Evolutionary conservation across 1,284 basidiomycete species (phyloP).

Genomic region (Leucoagaricus sp.): DNA sequence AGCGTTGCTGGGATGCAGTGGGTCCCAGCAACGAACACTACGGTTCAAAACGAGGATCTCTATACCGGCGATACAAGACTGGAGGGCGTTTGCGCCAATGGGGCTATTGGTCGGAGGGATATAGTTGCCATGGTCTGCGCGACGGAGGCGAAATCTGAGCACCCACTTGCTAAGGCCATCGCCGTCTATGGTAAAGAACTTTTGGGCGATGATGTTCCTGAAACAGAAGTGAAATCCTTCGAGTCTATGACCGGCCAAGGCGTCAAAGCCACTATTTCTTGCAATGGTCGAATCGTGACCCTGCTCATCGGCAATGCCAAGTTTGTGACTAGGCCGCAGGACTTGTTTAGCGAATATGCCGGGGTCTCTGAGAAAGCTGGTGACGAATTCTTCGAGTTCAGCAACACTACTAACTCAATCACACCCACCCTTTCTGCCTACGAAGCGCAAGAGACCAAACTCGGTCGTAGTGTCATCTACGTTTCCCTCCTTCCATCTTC

Average conservation of each 20-base stretch:
- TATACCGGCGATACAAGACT: conserved; percentile 46
- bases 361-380: background rate
- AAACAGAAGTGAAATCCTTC: conserved; percentile 63
- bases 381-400: conserved; percentile 7
- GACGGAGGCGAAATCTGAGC: conserved; percentile 91
- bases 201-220: conserved; percentile 43
- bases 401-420: conserved; percentile 30
- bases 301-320: conserved; percentile 76
- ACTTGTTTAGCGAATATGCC: background rate
- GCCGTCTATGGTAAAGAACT: conserved; percentile 78
- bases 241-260: conserved; percentile 91
- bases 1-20: conserved; percentile 76
- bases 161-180: conserved; percentile 93
- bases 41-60: conserved; percentile 39
- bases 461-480: conserved; percentile 86
- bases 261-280: conserved; percentile 68
- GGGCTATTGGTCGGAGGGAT: conserved; percentile 57
- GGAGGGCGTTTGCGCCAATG: conserved; percentile 58
- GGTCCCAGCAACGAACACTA: conserved; percentile 47
- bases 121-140: conserved; percentile 83
- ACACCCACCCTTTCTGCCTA: conserved; percentile 64
- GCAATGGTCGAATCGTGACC: conserved; percentile 49
- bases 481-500: conserved; percentile 58
- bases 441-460: conserved; percentile 62
- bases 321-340: conserved; percentile 51